Evolutionary conservation across 257 asterid genomes (phyloP), one percentile per base, ranked within the genome.

Genomic region (Leptodermis oblonga): DNA sequence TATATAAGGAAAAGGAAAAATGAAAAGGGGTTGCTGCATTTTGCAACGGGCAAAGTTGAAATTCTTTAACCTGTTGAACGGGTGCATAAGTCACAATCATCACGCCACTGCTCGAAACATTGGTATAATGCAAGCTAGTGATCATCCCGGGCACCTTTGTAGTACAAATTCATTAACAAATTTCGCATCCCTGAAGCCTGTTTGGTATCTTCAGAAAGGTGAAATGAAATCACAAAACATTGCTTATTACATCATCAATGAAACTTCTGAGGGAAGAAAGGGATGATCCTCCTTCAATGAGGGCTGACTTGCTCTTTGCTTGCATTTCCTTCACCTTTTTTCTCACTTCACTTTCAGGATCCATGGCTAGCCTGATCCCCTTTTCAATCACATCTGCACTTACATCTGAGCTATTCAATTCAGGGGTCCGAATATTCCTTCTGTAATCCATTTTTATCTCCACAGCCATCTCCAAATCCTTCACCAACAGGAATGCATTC

Each of bases 211-310:
- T n/a, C n/a, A n/a, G n/a, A n/a, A n/a, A n/a, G n/a, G n/a, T n/a
- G n/a, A 34, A 6, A 6, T 34, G 58, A 51, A 51, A 33, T 60
- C 52, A 67, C 7, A 70, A 9, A 53, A 70, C 46, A 18, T 77
- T 68, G 22, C 30, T 58, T 2, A 81, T 72, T 17, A 80, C 80
- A 75, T 87, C 85, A 36, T 86, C 74, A 36, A 83, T 76, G 7
- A 87, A 85, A 39, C 30, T 48, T 68, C 17, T 25, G 17, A 70
- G 76, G 41, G 81, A 73, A 1, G 48, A 49, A 43, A 67, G 77
- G 0, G 96, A 88, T 33, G 96, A 84, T 15, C 96, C 96, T 55
- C 84, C 89, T 54, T 82, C 88, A 65, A 17, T 4, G 65, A 83
- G 42, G 15, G 84, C 87, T 49, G 28, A 43, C 63, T 81, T 77